Evolutionary conservation across 306 rosid species (phyloP), one percentile per base, ranked within the genome.

Genomic region (Quercus engelmannii): DNA sequence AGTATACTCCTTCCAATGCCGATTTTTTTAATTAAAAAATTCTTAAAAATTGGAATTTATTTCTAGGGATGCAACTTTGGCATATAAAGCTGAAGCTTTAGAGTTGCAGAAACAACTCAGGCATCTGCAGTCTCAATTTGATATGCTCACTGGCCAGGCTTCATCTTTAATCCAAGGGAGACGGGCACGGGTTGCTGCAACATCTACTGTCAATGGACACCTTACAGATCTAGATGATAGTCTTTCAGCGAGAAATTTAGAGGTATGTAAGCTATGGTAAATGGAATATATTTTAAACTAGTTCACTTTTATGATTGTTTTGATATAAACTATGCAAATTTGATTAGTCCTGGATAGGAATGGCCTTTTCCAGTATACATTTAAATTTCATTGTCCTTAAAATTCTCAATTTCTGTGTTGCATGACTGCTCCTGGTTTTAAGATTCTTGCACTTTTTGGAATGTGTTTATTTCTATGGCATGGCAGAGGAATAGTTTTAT

Each of bases 131-230:
- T 89, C 90, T 33, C 99, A 95, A 81, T 91, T 84, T 28, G 99
- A 93, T 77, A 85, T 93, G 97, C 97, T 95, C 14, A 87, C 94
- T 19, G 79, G 89, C 78, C 96, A 95, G 85, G 93, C 93, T 23
- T 93, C 99, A 0, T 77, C 85, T 43, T 88, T 93, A 89, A 91
- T 87, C 9, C 99, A 93, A 82, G 99, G 99, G 72, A 95, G 98
- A 72, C 89, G 99, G 55, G 88, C 98, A 1, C 88, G 99, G 13
- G 98, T 95, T 80, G 89, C 91, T 72, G 97, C 99, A n/a, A 93
- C 99, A 75, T 92, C 99, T 33, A 83, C 84, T 75, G 93, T 95
- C 77, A 95, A 88, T 31, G 99, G 99, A 70, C 97, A 91, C 80
- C 94, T 95, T 15, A 75, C 96, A 31, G 81, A 85, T 0, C 83